Evolutionary conservation across 768 basidiomycete species (phyloP).

Genomic region (Agrocybe chaxingu): DNA sequence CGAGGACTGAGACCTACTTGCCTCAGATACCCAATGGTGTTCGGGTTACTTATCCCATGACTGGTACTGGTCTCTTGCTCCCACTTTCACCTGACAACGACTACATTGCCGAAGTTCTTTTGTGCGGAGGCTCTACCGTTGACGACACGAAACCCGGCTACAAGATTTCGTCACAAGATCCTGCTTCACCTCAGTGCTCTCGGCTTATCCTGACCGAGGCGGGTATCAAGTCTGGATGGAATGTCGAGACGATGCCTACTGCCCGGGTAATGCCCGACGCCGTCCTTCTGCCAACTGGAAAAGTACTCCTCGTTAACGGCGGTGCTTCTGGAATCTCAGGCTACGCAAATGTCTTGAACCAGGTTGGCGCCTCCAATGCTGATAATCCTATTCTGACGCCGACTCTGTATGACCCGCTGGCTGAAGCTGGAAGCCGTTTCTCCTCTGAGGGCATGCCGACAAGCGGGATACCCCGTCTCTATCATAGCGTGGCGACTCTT

Average conservation of each 20-base stretch:
- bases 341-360: constrained; percentile 69
- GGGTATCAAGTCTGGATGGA: constrained; percentile 69
- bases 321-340: constrained; percentile 72
- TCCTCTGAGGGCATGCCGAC: constrained; percentile 52
- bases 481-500: constrained; percentile 81
- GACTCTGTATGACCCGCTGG: constrained; percentile 64
- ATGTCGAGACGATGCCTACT: constrained; percentile 70
- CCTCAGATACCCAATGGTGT: constrained; percentile 74
- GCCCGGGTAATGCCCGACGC: constrained; percentile 77
- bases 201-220: constrained; percentile 62
- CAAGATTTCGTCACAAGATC: constrained; percentile 67
- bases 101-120: constrained; percentile 65
- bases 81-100: constrained; percentile 61
- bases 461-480: constrained; percentile 70
- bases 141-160: constrained; percentile 58
- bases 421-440: constrained; percentile 56
- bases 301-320: constrained; percentile 75
- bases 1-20: constrained; percentile 56
- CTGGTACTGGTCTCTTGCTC: constrained; percentile 70
- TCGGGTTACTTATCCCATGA: constrained; percentile 82
- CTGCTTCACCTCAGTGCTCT: constrained; percentile 71
- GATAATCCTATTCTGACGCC: constrained; percentile 68
- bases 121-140: constrained; percentile 75
- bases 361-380: constrained; percentile 76
- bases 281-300: constrained; percentile 76